Evolutionary conservation across 2,329 filamentous ascomycete species (phyloP).

Genomic region (Cladosporium sphaerospermum): DNA sequence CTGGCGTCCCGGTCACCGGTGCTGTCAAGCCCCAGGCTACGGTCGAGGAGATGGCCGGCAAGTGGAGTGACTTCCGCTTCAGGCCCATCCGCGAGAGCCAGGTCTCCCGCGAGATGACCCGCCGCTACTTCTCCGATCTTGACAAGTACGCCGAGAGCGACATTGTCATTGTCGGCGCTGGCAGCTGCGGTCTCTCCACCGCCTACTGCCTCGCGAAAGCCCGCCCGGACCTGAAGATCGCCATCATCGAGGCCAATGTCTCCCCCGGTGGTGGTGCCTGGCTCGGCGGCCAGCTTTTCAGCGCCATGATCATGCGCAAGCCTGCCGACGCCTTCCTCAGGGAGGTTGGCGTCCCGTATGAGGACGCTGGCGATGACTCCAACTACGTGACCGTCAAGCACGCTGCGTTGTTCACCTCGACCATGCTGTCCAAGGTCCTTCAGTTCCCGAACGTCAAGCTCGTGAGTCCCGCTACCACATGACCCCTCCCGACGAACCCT

Average conservation of each 20-base stretch:
- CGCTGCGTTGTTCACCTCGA: slow-evolving; percentile 85
- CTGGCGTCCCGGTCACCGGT: slow-evolving; percentile 30
- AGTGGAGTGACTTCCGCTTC: slow-evolving; percentile 80
- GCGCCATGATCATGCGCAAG: slow-evolving; percentile 91
- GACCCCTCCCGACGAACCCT: too few species aligned
- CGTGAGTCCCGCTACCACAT: not conserved
- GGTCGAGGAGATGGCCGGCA: slow-evolving; percentile 61
- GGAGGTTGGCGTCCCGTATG: slow-evolving; percentile 76
- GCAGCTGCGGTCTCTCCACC: slow-evolving; percentile 77
- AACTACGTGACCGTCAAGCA: slow-evolving; percentile 91
- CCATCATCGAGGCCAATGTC: slow-evolving; percentile 82
- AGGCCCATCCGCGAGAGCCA: slow-evolving; percentile 84
- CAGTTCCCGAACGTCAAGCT: slow-evolving; percentile 87
- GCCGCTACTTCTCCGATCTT: slow-evolving; percentile 85
- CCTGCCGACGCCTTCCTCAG: slow-evolving; percentile 78
- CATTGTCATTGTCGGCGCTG: slow-evolving; percentile 87
- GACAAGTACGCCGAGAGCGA: slow-evolving; percentile 87
- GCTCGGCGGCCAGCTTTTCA: slow-evolving; percentile 92
- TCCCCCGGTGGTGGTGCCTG: slow-evolving; percentile 84
- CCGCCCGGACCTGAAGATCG: slow-evolving; percentile 85
- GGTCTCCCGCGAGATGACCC: slow-evolving; percentile 84
- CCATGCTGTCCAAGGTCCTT: slow-evolving; percentile 75
- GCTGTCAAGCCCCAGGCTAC: slow-evolving; percentile 44
- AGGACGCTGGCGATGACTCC: slow-evolving; percentile 61
- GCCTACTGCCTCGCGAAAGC: slow-evolving; percentile 78